Evolutionary conservation across 768 basidiomycete species (phyloP).

Genomic region (Mycena metata): DNA sequence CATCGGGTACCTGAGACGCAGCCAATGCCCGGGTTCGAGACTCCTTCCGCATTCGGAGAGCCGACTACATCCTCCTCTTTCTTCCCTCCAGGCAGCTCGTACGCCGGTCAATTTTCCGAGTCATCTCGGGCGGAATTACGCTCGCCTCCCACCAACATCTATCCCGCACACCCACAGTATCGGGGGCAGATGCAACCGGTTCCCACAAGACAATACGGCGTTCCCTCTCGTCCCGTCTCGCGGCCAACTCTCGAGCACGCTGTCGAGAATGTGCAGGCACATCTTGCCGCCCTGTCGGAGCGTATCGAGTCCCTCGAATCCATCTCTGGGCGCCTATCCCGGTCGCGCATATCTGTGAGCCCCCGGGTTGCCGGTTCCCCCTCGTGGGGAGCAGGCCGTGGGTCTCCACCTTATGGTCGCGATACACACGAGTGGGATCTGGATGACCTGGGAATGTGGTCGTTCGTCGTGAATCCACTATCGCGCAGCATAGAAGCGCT

Average conservation of each 20-base stretch:
- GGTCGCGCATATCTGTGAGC: slow-evolving; percentile 56
- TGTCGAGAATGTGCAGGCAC: slow-evolving; percentile 83
- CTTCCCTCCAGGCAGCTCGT: slow-evolving; percentile 55
- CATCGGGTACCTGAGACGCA: slow-evolving; percentile 72
- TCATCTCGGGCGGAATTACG: slow-evolving; percentile 53
- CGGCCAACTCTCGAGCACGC: slow-evolving; percentile 76
- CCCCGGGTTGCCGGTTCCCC: slow-evolving; percentile 57
- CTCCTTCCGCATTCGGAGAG: slow-evolving; percentile 79
- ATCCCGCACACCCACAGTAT: slow-evolving; percentile 53
- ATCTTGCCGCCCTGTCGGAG: slow-evolving; percentile 85
- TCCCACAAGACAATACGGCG: slow-evolving; percentile 45
- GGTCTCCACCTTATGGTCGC: slow-evolving; percentile 56
- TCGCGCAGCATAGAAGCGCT: slow-evolving; percentile 63
- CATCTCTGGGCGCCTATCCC: slow-evolving; percentile 54
- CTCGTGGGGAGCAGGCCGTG: slow-evolving; percentile 54
- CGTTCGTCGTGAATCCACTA: slow-evolving; percentile 75
- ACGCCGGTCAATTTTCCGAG: slow-evolving; percentile 54
- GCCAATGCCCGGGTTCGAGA: slow-evolving; percentile 78
- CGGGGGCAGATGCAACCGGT: slow-evolving; percentile 50
- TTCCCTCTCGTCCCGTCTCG: slow-evolving; percentile 60
- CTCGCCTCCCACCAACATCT: slow-evolving; percentile 52
- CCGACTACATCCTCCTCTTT: slow-evolving; percentile 55
- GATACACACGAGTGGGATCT: slow-evolving; percentile 69
- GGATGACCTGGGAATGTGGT: slow-evolving; percentile 90
- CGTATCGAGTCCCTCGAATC: slow-evolving; percentile 81